Base-by-base conservation (phyloP, 768 basidiomycete species). In the Psilocybe tampanensis region DNA sequence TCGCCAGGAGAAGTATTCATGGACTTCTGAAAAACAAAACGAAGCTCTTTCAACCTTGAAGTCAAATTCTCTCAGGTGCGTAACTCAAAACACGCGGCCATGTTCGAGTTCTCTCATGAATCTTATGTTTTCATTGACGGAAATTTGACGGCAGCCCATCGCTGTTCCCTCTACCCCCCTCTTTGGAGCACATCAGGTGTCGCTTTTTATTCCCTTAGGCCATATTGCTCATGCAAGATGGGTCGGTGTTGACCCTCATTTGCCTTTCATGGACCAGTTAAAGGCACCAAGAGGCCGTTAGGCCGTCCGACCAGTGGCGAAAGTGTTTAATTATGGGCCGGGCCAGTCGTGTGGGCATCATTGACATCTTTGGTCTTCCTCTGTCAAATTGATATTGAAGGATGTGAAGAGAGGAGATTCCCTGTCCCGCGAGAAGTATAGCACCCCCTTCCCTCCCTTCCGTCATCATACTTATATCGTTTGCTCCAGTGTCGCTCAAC, bases 371-470 rank as follows among this genome's bases (percentile, higher is more conserved):
- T 29, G 47, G 47, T 48, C 26, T 29, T 19, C 26, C 11, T 48
- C 29, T 48, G 47, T 29, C 47, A 48, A 24, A 48, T 18, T 48
- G 47, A n/a, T 8, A 24, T 24, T 48, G 26, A 29, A n/a, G 12
- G 26, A 17, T 18, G 9, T 26, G 15, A 18, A 8, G n/a, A 18
- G n/a, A 29, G 32, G 17, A 19, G 24, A 32, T 29, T 18, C 29
- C n/a, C 26, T 18, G 22, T 48, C 29, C 47, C 9, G 47, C 19
- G 26, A 48, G 26, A 48, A 29, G 47, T 32, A 48, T 48, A 29
- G 15, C 47, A 52, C 50, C 50, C 18, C 50, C 50, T 41, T 52
- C 50, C 41, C 24, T n/a, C 50, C 50, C 48, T n/a, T 52, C 50
- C 7, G 19, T 23, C 44, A 47, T 17, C 44, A 12, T 47, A 47